Evolutionary conservation across 2,329 filamentous ascomycete genomes (phyloP).

Genomic region (Xylaria sp.): DNA sequence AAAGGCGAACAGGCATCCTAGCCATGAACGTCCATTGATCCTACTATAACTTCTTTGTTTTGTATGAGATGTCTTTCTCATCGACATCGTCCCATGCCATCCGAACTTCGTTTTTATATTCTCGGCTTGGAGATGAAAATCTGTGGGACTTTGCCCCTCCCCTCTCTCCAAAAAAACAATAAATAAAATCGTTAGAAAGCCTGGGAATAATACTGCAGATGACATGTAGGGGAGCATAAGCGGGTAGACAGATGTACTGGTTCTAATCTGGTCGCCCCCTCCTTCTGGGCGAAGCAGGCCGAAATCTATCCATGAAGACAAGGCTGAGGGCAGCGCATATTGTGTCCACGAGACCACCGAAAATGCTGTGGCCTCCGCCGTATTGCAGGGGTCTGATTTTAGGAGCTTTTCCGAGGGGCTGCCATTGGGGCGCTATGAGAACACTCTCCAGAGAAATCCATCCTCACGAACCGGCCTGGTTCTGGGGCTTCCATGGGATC

Average conservation of each 20-base stretch:
- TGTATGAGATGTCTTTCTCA: conserved; percentile 13
- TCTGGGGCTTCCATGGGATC: conserved; percentile 38
- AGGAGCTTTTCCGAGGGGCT: conserved; percentile 13
- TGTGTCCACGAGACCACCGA: conserved; percentile 19
- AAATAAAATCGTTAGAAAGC: conserved; percentile 15
- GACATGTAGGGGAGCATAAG: conserved; percentile 8
- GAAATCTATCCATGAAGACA: conserved; percentile 31
- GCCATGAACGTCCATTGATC: conserved; percentile 26
- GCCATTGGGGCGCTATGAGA: conserved; percentile 19
- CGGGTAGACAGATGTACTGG: conserved; percentile 14
- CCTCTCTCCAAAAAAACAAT: neutral
- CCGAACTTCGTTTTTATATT: conserved; percentile 4
- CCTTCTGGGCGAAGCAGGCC: conserved; percentile 15
- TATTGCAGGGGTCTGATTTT: conserved; percentile 17
- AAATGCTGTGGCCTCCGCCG: conserved; percentile 17
- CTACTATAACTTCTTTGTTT: conserved; percentile 24
- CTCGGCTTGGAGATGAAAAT: conserved; percentile 15
- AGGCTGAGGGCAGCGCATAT: conserved; percentile 11
- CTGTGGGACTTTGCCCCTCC: neutral
- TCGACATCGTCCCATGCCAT: conserved; percentile 20
- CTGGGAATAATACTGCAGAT: neutral
- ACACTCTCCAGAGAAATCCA: conserved; percentile 34
- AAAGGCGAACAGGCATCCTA: conserved; percentile 26
- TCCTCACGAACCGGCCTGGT: conserved; percentile 44
- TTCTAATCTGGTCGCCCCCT: conserved; percentile 30